phyloP scores from a whole-genome alignment of 2,329 filamentous ascomycete species.

The Pseudogymnoascus sp. region DNA sequence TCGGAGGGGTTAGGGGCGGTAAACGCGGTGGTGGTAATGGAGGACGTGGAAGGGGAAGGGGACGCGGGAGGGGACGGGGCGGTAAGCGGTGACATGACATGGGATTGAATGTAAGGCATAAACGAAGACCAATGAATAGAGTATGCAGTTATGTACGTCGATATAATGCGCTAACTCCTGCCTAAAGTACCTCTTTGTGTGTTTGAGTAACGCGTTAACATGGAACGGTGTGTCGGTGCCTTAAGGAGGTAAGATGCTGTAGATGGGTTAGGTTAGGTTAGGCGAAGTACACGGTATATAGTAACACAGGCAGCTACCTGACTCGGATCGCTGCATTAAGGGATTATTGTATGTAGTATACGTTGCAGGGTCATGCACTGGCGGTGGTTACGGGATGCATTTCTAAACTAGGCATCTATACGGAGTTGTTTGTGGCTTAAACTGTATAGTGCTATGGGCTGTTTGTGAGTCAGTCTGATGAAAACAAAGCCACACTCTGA shows the following conservation, averaged over 20 bases:
- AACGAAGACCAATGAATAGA: slow-evolving; percentile 4
- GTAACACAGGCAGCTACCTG: neutral
- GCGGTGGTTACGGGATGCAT: neutral
- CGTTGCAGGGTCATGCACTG: neutral
- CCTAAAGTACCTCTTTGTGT: neutral
- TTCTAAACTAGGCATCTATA: neutral
- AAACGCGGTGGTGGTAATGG: slow-evolving; percentile 28
- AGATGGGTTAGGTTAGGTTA: neutral
- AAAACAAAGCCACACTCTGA: neutral
- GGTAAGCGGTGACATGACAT: slow-evolving; percentile 31
- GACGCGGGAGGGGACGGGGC: slow-evolving; percentile 33
- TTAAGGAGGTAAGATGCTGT: neutral
- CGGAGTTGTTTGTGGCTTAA: neutral
- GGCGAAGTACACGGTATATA: neutral
- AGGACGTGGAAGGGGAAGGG: neutral
- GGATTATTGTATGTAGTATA: neutral
- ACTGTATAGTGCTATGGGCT: neutral
- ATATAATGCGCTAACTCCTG: neutral
- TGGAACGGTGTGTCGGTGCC: neutral
- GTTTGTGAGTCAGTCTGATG: neutral
- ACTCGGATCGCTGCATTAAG: neutral
- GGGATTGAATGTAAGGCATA: neutral
- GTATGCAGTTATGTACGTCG: neutral
- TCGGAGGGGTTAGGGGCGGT: slow-evolving; percentile 32
- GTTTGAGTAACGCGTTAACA: neutral